Percentiles rank a stretch among this genome's conserved stretches.
Evolutionary conservation across 139 green algal species (phyloP).

Genomic region (Chlamydomonas applanata): DNA sequence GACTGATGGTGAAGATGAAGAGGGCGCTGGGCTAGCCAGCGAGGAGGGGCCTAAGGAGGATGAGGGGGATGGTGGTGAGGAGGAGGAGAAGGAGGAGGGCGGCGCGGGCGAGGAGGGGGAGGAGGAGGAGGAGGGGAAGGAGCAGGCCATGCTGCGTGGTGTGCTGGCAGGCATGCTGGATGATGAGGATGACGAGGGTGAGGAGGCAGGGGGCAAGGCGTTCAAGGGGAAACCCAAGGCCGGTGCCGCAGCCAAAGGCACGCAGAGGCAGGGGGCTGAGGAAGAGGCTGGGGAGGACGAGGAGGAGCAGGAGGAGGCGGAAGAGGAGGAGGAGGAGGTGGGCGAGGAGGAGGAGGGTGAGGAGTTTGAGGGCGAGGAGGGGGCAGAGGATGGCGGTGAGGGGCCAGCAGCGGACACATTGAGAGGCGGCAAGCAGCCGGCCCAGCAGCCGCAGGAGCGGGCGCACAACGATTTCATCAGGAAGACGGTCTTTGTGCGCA

Average conservation of each 20-base stretch:
- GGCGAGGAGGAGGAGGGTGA: constrained; percentile 8
- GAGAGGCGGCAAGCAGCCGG: not conserved
- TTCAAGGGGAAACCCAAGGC: not conserved
- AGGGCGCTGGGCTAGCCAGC: not conserved
- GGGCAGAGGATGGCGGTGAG: not conserved
- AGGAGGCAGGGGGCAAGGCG: not conserved
- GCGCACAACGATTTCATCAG: constrained; percentile 6
- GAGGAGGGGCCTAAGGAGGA: constrained; percentile 13
- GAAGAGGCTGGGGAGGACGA: constrained; percentile 2
- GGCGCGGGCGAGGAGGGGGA: not conserved
- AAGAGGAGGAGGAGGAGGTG: not conserved
- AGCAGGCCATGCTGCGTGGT: constrained; percentile 10
- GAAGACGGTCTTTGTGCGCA: constrained; percentile 79
- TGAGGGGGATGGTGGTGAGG: constrained; percentile 11
- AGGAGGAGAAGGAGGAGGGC: constrained; percentile 6
- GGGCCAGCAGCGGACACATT: not conserved
- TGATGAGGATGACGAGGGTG: not conserved
- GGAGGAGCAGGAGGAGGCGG: not conserved
- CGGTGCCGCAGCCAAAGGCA: not conserved
- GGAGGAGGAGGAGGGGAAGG: not conserved
- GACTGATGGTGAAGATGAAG: constrained; percentile 1
- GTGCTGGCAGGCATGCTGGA: constrained; percentile 20
- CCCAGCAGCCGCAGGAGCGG: too few relatives aligned
- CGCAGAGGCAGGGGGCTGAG: not conserved
- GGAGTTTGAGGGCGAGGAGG: constrained; percentile 16